These are phyloP conservation scores for Acanthamoeba healyi DNA, from an alignment of 208 protist species.

Conservation along the genomic window DNA sequence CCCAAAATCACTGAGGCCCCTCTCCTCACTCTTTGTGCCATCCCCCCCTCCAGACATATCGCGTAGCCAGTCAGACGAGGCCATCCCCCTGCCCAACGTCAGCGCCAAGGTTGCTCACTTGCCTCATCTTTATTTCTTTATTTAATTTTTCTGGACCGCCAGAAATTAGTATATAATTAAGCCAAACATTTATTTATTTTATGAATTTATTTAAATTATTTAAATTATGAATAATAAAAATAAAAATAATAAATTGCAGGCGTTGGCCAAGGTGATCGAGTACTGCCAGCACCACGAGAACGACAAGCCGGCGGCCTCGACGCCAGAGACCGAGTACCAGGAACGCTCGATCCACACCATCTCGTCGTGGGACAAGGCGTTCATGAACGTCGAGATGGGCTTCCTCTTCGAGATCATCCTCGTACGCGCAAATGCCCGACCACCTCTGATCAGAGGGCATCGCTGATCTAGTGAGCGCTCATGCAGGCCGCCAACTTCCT, in stretches of 20 bases:
- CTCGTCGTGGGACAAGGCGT: conserved; percentile 4
- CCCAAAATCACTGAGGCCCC: too few relatives aligned
- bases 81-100: neutral
- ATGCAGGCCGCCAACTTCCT: conserved; percentile 38
- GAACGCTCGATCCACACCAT: conserved; percentile 24
- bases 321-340: neutral
- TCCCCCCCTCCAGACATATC: conserved; percentile 6
- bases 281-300: conserved; percentile 53
- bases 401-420: conserved; percentile 48
- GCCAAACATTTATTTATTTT: neutral
- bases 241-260: neutral
- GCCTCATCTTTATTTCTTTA: too few relatives aligned
- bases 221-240: neutral
- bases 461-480: neutral
- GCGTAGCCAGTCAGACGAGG: conserved; percentile 6
- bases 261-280: conserved; percentile 42
- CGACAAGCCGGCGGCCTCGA: neutral
- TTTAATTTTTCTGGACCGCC: conserved; percentile 4
- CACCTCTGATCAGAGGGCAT: neutral
- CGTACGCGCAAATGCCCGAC: neutral
- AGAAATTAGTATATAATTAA: conserved; percentile 19
- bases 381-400: conserved; percentile 53
- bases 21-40: too few relatives aligned
- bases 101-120: neutral
- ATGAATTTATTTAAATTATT: neutral